Base-by-base conservation (phyloP, 73 alveolate genomes). In the Uronychia setigera region DNA sequence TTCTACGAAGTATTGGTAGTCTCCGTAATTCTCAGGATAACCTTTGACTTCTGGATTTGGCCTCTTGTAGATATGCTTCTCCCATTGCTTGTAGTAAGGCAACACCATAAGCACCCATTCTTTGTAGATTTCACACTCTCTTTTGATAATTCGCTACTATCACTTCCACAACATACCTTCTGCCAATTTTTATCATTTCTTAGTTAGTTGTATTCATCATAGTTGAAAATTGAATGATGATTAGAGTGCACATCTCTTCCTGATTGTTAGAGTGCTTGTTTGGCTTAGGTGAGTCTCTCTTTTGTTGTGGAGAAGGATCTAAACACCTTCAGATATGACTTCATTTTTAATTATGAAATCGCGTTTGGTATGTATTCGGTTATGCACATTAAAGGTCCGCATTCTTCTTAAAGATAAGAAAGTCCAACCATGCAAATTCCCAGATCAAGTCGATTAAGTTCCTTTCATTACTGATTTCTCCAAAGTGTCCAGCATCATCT, bases 361-460 rank as follows among this genome's bases (percentile, higher is more conserved):
- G n/a, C n/a, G n/a, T n/a, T n/a, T n/a, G n/a, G n/a, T n/a, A n/a
- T n/a, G n/a, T n/a, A n/a, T n/a, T n/a, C n/a, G n/a, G n/a, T n/a
- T n/a, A n/a, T n/a, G n/a, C n/a, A n/a, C n/a, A n/a, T n/a, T n/a
- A n/a, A n/a, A n/a, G n/a, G n/a, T n/a, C n/a, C n/a, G n/a, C n/a
- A 78, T 78, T 59, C 81, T 83, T 88, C 35, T 82, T 80, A 59
- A 88, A 88, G 91, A 88, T 88, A n/a, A 88, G 32, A 33, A 35
- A 88, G 35, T 88, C 94, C 1, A 88, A 77, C 91, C 91, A 88
- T 25, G 94, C 94, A 33, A 82, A 88, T 35, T 88, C 94, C 75
- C 76, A 88, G 1, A 84, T 77, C 0, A 35, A 76, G 81, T 32
- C 78, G 5, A 80, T 83, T 30, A 88, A 82, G 35, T 88, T 88